phyloP scores from a whole-genome alignment of 2,329 filamentous ascomycete genomes.

The Helminthosporium solani region DNA sequence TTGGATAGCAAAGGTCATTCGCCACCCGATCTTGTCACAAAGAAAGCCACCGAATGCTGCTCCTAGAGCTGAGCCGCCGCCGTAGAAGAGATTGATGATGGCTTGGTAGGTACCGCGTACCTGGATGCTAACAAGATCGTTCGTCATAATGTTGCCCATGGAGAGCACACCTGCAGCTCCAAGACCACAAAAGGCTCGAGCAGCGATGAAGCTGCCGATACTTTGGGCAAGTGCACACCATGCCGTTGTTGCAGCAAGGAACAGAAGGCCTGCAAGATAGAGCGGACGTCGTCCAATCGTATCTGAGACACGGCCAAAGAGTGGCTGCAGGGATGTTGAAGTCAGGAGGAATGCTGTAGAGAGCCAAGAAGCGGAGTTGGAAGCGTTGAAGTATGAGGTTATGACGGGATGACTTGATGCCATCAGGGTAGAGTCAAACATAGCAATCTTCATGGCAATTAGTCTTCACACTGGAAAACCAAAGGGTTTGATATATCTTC shows the following conservation, averaged over 20 bases:
- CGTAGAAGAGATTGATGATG: slow-evolving; percentile 65
- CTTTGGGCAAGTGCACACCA: slow-evolving; percentile 69
- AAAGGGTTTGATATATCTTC: background rate
- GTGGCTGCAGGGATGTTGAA: slow-evolving; percentile 72
- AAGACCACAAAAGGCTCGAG: slow-evolving; percentile 69
- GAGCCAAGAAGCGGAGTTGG: slow-evolving; percentile 79
- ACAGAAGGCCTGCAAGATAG: slow-evolving; percentile 62
- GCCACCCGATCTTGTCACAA: slow-evolving; percentile 70
- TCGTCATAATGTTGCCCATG: slow-evolving; percentile 68
- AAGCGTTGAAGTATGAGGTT: slow-evolving; percentile 74
- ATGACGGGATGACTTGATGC: slow-evolving; percentile 79
- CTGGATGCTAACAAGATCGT: slow-evolving; percentile 73
- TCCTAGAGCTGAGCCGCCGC: slow-evolving; percentile 54
- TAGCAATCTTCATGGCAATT: slow-evolving; percentile 30
- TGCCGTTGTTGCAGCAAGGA: slow-evolving; percentile 65
- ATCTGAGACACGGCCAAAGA: slow-evolving; percentile 74
- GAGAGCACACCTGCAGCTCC: slow-evolving; percentile 72
- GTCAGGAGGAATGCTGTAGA: slow-evolving; percentile 78
- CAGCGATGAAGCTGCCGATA: slow-evolving; percentile 70
- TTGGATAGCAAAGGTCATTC: slow-evolving; percentile 65
- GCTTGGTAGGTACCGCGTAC: slow-evolving; percentile 72
- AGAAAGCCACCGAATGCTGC: slow-evolving; percentile 70
- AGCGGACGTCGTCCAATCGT: slow-evolving; percentile 67
- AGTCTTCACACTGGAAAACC: slow-evolving; percentile 23
- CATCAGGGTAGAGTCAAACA: slow-evolving; percentile 79